phyloP scores from a whole-genome alignment of 2,329 filamentous ascomycete genomes.

The Aspergillus sp. region DNA sequence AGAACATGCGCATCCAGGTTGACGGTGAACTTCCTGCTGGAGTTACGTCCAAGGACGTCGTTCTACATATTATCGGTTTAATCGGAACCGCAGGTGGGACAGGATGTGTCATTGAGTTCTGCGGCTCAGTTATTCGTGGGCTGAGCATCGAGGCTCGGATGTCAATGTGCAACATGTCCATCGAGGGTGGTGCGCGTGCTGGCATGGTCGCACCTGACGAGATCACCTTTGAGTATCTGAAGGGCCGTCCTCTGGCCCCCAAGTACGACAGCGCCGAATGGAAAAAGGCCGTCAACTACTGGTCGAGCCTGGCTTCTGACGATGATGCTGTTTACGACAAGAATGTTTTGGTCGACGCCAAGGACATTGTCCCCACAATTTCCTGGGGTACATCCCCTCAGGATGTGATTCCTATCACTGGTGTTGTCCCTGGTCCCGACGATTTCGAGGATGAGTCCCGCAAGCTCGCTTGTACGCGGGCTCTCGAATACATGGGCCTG shows the following conservation, averaged over 20 bases:
- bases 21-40: constrained; percentile 86
- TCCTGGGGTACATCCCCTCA: constrained; percentile 98
- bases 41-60: constrained; percentile 93
- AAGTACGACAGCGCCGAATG: constrained; percentile 81
- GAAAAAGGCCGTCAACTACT: constrained; percentile 85
- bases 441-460: constrained; percentile 78
- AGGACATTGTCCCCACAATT: constrained; percentile 89
- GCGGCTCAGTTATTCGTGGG: constrained; percentile 83
- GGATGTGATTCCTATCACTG: constrained; percentile 92
- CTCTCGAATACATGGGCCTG: constrained; percentile 95
- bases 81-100: constrained; percentile 96
- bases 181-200: constrained; percentile 90
- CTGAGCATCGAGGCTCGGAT: constrained; percentile 97
- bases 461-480: constrained; percentile 75
- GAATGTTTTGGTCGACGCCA: constrained; percentile 84
- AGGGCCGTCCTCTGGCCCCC: constrained; percentile 84
- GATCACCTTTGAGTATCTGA: constrained; percentile 91
- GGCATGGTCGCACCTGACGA: constrained; percentile 97
- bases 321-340: constrained; percentile 85
- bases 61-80: constrained; percentile 86
- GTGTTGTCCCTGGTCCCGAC: constrained; percentile 84
- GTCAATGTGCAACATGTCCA: constrained; percentile 99
- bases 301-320: constrained; percentile 82
- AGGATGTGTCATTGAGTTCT: constrained; percentile 94
- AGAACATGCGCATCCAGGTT: constrained; percentile 98